Conservation (phyloP, 805 yeast genomes). For the Maudiozyma bulderi region DNA sequence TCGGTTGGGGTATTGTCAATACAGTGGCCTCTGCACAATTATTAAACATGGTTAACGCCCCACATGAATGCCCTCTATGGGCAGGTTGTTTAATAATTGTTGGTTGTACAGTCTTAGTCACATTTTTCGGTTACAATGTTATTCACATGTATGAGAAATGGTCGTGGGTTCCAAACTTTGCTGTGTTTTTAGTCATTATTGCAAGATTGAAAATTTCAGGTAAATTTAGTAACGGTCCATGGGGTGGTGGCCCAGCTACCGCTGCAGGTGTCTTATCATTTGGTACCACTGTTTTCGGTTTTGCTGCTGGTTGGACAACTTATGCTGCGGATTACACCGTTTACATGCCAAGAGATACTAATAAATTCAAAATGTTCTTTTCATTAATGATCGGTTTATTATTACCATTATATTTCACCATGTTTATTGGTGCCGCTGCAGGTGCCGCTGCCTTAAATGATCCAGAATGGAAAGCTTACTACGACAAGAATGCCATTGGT, state of each 20-base stretch:
- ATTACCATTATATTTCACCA: slow-evolving; percentile 58
- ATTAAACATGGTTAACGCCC: slow-evolving; percentile 59
- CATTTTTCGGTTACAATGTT: slow-evolving; percentile 75
- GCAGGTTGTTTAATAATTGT: slow-evolving; percentile 76
- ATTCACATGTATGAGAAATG: slow-evolving; percentile 77
- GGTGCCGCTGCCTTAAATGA: slow-evolving; percentile 51
- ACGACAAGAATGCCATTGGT: slow-evolving; percentile 52
- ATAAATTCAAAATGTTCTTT: slow-evolving; percentile 48
- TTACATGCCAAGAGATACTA: slow-evolving; percentile 63
- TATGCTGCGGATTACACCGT: slow-evolving; percentile 89
- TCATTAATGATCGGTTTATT: slow-evolving; percentile 54
- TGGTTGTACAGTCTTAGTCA: slow-evolving; percentile 54
- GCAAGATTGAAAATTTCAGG: slow-evolving; percentile 62
- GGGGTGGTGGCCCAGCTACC: slow-evolving; percentile 46
- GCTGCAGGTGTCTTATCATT: slow-evolving; percentile 73
- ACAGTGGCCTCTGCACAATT: slow-evolving; percentile 83
- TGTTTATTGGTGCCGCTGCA: slow-evolving; percentile 79
- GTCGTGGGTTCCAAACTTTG: slow-evolving; percentile 77
- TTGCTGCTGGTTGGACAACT: slow-evolving; percentile 93
- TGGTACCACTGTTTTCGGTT: slow-evolving; percentile 78
- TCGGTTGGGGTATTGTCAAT: slow-evolving; percentile 93
- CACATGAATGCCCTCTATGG: slow-evolving; percentile 65
- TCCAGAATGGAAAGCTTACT: slow-evolving; percentile 38
- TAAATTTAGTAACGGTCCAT: slow-evolving; percentile 47
- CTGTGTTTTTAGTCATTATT: slow-evolving; percentile 66